Conservation (phyloP, 176 grass and related monocot species). For the Oropetium thomaeum region DNA sequence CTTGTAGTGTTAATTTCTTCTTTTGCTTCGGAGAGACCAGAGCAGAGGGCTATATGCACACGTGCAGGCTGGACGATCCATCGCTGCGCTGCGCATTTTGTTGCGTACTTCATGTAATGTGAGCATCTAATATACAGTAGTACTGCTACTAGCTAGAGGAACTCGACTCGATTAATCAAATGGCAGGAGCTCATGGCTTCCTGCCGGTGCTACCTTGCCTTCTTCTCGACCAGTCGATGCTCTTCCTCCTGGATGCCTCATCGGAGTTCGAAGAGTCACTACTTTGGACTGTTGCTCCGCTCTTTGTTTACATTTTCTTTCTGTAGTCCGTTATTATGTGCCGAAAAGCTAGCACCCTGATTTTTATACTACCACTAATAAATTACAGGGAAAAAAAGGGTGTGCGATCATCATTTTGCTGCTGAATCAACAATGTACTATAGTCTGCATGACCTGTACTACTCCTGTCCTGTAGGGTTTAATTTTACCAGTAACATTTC, state of each 20-base stretch:
- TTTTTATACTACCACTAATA: neutral
- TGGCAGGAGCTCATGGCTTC: neutral
- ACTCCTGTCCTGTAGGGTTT: too few species aligned
- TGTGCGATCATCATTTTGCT: neutral
- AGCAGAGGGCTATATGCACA: constrained; percentile 8
- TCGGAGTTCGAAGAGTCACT: constrained; percentile 31
- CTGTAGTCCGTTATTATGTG: neutral
- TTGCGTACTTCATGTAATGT: constrained; percentile 1
- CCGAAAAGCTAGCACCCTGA: neutral
- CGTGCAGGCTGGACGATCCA: neutral
- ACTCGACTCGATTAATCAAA: neutral
- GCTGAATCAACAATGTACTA: neutral
- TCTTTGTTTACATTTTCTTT: neutral
- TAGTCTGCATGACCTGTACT: neutral
- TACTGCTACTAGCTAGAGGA: too few species aligned
- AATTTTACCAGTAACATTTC: neutral
- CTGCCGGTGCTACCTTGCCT: neutral
- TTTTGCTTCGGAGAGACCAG: neutral
- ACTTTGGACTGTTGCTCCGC: constrained; percentile 7
- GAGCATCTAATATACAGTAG: neutral
- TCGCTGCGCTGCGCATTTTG: constrained; percentile 18
- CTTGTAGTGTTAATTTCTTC: neutral
- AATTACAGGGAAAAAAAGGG: neutral
- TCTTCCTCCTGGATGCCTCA: constrained; percentile 7
- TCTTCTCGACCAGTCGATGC: too few species aligned